Percentiles rank a stretch among this genome's conserved stretches.
Evolutionary conservation across 2,329 filamentous ascomycete species (phyloP).

Genomic region (Alternaria ventricosa): DNA sequence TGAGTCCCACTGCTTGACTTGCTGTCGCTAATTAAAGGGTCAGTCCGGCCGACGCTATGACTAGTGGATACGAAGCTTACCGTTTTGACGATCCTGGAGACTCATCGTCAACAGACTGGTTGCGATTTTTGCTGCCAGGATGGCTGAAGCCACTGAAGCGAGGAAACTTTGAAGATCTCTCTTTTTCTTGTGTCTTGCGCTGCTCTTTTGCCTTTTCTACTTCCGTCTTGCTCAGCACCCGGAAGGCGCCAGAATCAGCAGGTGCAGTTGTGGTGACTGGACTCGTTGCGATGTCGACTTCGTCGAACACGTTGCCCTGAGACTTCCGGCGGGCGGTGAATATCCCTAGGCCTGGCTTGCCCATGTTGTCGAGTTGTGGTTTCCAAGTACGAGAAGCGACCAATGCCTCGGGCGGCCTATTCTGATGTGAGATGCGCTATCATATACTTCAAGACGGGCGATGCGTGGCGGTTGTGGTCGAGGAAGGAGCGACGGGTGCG

Average conservation of each 20-base stretch:
- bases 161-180: slow-evolving; percentile 41
- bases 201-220: slow-evolving; percentile 36
- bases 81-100: slow-evolving; percentile 46
- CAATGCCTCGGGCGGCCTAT: slow-evolving; percentile 28
- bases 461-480: slow-evolving; percentile 8
- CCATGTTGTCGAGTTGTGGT: slow-evolving; percentile 26
- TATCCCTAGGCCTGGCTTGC: slow-evolving; percentile 40
- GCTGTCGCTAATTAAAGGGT: slow-evolving; percentile 45
- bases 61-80: slow-evolving; percentile 34
- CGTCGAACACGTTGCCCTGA: slow-evolving; percentile 44
- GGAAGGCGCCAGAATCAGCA: slow-evolving; percentile 39
- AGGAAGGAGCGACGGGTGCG: slow-evolving; percentile 4
- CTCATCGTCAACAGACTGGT: slow-evolving; percentile 46
- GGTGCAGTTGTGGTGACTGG: slow-evolving; percentile 29
- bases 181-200: slow-evolving; percentile 40
- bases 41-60: slow-evolving; percentile 35
- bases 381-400: slow-evolving; percentile 14
- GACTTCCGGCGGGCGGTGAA: slow-evolving; percentile 48
- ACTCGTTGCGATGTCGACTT: slow-evolving; percentile 26
- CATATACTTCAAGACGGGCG: slow-evolving; percentile 23
- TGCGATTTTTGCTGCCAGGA: slow-evolving; percentile 38
- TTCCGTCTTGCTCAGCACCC: slow-evolving; percentile 44
- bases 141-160: slow-evolving; percentile 43
- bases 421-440: slow-evolving; percentile 15
- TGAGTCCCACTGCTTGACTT: slow-evolving; percentile 51